Percentiles rank a stretch among this genome's conserved stretches.
phyloP scores from a whole-genome alignment of 768 basidiomycete species.

The Tremella yokohamensis region DNA sequence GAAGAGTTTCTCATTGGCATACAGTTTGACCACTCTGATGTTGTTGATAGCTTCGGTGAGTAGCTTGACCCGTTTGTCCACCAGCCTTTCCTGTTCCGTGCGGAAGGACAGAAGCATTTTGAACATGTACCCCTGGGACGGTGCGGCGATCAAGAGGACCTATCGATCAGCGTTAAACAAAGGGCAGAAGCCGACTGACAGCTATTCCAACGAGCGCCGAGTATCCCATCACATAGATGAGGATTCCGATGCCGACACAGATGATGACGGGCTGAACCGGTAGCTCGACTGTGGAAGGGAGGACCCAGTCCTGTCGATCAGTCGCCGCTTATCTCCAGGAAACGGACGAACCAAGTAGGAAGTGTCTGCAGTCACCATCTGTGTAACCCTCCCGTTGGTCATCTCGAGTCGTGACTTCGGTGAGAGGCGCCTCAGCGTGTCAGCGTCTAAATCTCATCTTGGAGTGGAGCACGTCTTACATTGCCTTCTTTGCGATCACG shows the following conservation, averaged over 20 bases:
- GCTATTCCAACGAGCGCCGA: conserved; percentile 61
- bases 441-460: not conserved
- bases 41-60: conserved; percentile 59
- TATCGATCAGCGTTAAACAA: not conserved
- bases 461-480: conserved; percentile 35
- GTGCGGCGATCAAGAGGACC: not conserved
- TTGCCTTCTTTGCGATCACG: conserved; percentile 63
- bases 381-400: conserved; percentile 65
- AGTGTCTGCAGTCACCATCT: conserved; percentile 58
- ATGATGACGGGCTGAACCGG: conserved; percentile 62
- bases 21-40: conserved; percentile 63
- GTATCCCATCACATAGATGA: conserved; percentile 65
- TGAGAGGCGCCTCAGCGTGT: conserved; percentile 55
- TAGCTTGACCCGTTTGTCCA: conserved; percentile 56
- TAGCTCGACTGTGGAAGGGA: conserved; percentile 16
- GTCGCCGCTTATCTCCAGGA: not conserved
- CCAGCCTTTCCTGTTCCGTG: conserved; percentile 55
- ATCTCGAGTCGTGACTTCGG: conserved; percentile 61
- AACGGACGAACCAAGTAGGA: conserved; percentile 16
- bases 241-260: conserved; percentile 60
- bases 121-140: conserved; percentile 53
- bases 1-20: conserved; percentile 57
- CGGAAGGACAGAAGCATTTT: conserved; percentile 39
- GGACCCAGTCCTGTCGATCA: conserved; percentile 21
- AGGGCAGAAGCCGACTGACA: not conserved